phyloP scores from a whole-genome alignment of 192 early-diverging fungal genomes.

The Gonapodya sp. region DNA sequence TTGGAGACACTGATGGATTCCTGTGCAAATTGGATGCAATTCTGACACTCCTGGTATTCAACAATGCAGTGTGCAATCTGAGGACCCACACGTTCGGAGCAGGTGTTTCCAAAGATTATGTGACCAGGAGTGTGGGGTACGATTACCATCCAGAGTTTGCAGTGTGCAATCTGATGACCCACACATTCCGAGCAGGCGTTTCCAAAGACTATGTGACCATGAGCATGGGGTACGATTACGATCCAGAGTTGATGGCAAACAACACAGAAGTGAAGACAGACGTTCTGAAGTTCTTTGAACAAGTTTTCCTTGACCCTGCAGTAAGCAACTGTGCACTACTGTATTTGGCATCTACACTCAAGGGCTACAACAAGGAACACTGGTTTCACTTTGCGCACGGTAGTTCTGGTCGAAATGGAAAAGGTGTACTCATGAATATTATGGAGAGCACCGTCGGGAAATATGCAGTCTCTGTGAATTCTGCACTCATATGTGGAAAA shows the following conservation, averaged over 20 bases:
- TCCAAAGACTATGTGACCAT: background rate
- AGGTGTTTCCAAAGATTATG: too few species aligned
- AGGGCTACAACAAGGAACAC: background rate
- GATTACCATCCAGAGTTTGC: too few species aligned
- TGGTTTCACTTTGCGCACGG: background rate
- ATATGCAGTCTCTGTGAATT: background rate
- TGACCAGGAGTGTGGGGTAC: too few species aligned
- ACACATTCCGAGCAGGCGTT: background rate
- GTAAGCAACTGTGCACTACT: background rate
- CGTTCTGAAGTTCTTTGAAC: background rate
- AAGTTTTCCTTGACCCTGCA: background rate
- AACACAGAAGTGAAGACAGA: background rate
- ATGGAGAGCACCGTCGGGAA: background rate
- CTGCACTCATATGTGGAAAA: background rate
- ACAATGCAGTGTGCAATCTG: background rate
- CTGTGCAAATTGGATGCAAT: background rate
- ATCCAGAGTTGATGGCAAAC: background rate
- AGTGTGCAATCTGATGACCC: too few species aligned
- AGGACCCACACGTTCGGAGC: too few species aligned
- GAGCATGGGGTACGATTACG: background rate
- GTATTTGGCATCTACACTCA: background rate
- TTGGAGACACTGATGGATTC: background rate
- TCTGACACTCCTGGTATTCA: background rate
- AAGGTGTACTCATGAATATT: background rate
- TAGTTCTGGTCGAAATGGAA: background rate